Evolutionary conservation across 495 filamentous ascomycete species (phyloP), one percentile per base, ranked within the genome.

Genomic region (Entonaema liquescens): DNA sequence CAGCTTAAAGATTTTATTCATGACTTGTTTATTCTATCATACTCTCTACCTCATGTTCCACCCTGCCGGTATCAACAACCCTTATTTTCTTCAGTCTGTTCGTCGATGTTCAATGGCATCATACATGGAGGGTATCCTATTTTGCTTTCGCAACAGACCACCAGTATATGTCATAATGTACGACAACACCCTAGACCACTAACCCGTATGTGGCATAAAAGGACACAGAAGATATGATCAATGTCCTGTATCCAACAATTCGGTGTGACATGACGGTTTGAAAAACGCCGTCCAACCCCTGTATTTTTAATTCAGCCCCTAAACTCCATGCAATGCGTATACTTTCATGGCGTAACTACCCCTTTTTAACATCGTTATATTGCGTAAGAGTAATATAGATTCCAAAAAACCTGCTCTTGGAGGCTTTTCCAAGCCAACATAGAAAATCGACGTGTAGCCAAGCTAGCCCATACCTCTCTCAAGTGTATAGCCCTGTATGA

Each of bases 261-360:
- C 4, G 2, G 13, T 13, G 33, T 1, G 33, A 15, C 50, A 40
- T 26, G 23, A 28, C 9, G 11, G 3, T 8, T 29, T 15, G 17
- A 2, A 29, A 2, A 11, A 40, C 57, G 23, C 53, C n/a, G 35
- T 25, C 40, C 11, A 29, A 2, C 9, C 59, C 6, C 40, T 19
- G n/a, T 62, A 29, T 68, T 53, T 28, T n/a, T 55, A 33, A 58
- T 33, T 38, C 55, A 57, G 5, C 44, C 13, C 55, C 42, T 2
- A 26, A 66, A 71, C 62, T 66, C 68, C 68, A 59, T 71, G 58
- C 40, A 54, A 71, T 67, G 68, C 68, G 68, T 71, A 23, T 71
- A 59, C 59, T 29, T 71, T 52, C 44, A 62, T 57, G 50, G 53
- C 17, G 44, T 47, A 13, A 4, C 42, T 6, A 12, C 15, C 44